Evolutionary conservation across 169 alveolate genomes (phyloP).

Genomic region (Perkinsus olseni): DNA sequence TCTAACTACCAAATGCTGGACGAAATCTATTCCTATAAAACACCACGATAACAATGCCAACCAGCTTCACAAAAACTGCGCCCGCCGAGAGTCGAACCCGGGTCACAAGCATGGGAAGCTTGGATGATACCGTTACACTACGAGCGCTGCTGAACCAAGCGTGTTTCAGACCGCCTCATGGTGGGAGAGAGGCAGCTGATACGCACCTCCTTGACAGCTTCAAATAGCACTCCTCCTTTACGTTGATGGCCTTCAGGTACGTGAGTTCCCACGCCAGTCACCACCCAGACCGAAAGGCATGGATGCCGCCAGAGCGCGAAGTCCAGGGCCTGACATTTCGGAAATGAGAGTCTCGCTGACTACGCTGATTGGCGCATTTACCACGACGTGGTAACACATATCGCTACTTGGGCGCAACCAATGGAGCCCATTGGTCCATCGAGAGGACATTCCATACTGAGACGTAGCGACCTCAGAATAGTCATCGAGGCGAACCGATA

Average conservation of each 20-base stretch:
- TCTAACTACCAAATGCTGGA: not conserved
- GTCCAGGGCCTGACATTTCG: not conserved
- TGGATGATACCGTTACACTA: not conserved
- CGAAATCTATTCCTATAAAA: not conserved
- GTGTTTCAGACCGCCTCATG: too few species aligned
- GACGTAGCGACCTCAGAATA: too few species aligned
- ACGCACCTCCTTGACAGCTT: not conserved
- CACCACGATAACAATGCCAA: not conserved
- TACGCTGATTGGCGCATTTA: too few species aligned
- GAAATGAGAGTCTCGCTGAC: too few species aligned
- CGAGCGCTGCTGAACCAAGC: not conserved
- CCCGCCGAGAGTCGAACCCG: conserved; percentile 5
- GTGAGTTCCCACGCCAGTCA: not conserved
- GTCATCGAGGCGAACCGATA: too few species aligned
- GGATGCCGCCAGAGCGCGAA: not conserved
- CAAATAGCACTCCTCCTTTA: not conserved
- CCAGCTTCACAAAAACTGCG: not conserved
- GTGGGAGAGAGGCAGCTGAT: not conserved
- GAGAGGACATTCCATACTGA: too few species aligned
- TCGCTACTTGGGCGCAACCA: not conserved
- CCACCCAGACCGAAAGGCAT: not conserved
- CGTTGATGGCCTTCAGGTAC: not conserved
- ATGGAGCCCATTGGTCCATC: too few species aligned
- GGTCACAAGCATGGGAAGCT: conserved; percentile 2
- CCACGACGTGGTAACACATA: not conserved